phyloP scores from a whole-genome alignment of 2,329 filamentous ascomycete genomes.

The Hirsutella rhossiliensis region DNA sequence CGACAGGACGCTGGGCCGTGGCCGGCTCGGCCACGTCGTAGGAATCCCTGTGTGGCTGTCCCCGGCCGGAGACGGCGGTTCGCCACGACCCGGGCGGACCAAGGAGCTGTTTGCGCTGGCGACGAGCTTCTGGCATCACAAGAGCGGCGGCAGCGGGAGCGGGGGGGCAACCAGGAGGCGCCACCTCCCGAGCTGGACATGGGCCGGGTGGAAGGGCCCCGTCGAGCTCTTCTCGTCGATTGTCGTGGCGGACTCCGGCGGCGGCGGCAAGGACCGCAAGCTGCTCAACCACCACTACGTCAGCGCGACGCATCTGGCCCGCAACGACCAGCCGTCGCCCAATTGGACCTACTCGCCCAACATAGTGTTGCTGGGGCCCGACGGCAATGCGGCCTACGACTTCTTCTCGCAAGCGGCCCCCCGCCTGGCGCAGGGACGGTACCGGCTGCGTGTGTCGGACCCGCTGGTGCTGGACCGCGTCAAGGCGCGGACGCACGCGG shows the following conservation, averaged over 20 bases:
- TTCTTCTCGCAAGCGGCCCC: conserved; percentile 11
- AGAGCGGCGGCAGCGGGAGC: conserved; percentile 6
- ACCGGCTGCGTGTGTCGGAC: conserved; percentile 18
- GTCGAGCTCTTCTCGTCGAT: conserved; percentile 22
- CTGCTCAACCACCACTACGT: conserved; percentile 23
- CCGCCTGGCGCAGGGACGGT: conserved; percentile 13
- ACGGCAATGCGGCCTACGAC: conserved; percentile 19
- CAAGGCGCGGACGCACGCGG: conserved; percentile 17
- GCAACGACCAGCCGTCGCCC: conserved; percentile 17
- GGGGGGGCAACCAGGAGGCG: conserved; percentile 12
- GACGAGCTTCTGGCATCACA: conserved; percentile 25
- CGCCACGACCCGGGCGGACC: conserved; percentile 11
- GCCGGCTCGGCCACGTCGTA: conserved; percentile 17
- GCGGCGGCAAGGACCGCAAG: conserved; percentile 15
- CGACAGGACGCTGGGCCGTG: conserved; percentile 16
- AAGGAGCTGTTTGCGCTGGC: conserved; percentile 20
- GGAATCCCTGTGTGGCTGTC: conserved; percentile 21
- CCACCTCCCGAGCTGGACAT: conserved; percentile 24
- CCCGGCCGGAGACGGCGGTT: conserved; percentile 2
- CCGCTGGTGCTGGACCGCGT: conserved; percentile 21
- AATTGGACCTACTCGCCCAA: conserved; percentile 22
- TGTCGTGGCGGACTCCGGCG: conserved; percentile 17
- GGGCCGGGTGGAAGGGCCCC: conserved; percentile 22
- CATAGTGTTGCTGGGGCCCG: conserved; percentile 14
- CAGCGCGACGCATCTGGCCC: conserved; percentile 19